Percentiles rank a stretch among this genome's conserved stretches.
phyloP scores from a whole-genome alignment of 2,329 filamentous ascomycete species.

The Colletotrichum cuscutae region DNA sequence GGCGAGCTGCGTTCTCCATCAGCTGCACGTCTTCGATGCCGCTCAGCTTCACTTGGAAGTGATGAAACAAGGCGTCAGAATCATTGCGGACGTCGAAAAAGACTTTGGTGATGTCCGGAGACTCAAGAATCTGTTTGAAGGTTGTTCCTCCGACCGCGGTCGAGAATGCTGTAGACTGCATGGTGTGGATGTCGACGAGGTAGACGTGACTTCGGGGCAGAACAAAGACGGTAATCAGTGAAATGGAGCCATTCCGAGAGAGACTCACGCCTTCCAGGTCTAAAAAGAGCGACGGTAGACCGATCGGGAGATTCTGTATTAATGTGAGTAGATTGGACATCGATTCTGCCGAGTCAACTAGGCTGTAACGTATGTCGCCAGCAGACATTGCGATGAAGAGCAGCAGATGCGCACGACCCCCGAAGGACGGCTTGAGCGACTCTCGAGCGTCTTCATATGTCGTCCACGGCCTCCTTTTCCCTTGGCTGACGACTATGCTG shows the following conservation, averaged over 20 bases:
- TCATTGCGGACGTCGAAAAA: slow-evolving; percentile 70
- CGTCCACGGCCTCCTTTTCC: no score
- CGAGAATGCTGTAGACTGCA: slow-evolving; percentile 46
- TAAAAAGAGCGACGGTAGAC: slow-evolving; percentile 53
- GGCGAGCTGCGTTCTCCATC: slow-evolving; percentile 58
- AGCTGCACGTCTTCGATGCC: slow-evolving; percentile 66
- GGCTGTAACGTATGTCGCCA: not conserved
- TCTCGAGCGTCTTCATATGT: no score
- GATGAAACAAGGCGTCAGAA: slow-evolving; percentile 63
- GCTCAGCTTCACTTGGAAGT: slow-evolving; percentile 53
- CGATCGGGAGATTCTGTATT: not conserved
- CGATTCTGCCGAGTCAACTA: not conserved
- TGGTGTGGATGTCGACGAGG: slow-evolving; percentile 56
- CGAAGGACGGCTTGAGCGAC: no score
- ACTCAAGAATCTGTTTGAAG: slow-evolving; percentile 57
- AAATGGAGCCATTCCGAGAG: slow-evolving; percentile 54
- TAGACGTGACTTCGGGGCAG: slow-evolving; percentile 44
- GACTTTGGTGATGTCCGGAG: slow-evolving; percentile 54
- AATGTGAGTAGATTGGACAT: not conserved
- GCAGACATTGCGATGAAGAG: no score
- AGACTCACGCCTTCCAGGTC: slow-evolving; percentile 60
- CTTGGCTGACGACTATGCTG: no score
- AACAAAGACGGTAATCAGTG: slow-evolving; percentile 55
- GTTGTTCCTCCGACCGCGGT: slow-evolving; percentile 8
- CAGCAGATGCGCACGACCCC: no score